A percentile compares a stretch with the other conserved stretches of the same genome.
phyloP scores from a whole-genome alignment of 345 rosid genomes.

The Draba incana region DNA sequence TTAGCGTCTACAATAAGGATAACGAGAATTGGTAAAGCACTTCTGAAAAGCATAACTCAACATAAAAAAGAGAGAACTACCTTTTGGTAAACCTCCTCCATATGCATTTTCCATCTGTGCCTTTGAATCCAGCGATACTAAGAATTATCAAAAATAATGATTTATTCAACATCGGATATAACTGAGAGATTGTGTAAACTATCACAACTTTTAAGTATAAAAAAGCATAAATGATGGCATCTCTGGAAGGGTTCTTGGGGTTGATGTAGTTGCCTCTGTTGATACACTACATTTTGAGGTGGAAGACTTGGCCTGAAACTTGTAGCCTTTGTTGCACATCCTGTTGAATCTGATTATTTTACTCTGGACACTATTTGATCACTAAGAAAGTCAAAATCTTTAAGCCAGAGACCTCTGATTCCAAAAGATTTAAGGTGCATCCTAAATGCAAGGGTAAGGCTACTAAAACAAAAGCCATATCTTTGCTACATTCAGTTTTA shows the following conservation, averaged over 20 bases:
- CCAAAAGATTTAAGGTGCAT: too few species aligned
- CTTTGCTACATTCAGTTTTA: too few species aligned
- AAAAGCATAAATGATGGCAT: constrained; percentile 75
- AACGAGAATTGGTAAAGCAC: constrained; percentile 19
- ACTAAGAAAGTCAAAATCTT: constrained; percentile 57
- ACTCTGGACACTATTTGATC: constrained; percentile 4
- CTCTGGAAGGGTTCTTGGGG: constrained; percentile 69
- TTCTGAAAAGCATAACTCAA: constrained; percentile 1
- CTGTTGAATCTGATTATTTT: constrained; percentile 46
- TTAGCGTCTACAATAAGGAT: constrained; percentile 9
- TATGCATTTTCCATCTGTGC: constrained; percentile 68
- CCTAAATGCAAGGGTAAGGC: too few species aligned
- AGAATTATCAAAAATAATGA: constrained; percentile 30
- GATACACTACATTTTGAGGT: constrained; percentile 75
- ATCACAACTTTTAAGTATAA: constrained; percentile 26
- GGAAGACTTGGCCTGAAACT: constrained; percentile 68
- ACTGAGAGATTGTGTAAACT: constrained; percentile 11
- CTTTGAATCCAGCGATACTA: constrained; percentile 54
- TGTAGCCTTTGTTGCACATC: constrained; percentile 84
- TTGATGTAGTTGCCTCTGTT: constrained; percentile 82
- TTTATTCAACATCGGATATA: constrained; percentile 27
- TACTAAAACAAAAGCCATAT: too few species aligned
- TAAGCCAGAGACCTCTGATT: constrained; percentile 37
- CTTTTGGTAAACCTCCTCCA: constrained; percentile 89
- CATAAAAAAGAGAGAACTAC: constrained; percentile 43